phyloP scores from a whole-genome alignment of 495 filamentous ascomycete species.

The Cryomyces minteri region DNA sequence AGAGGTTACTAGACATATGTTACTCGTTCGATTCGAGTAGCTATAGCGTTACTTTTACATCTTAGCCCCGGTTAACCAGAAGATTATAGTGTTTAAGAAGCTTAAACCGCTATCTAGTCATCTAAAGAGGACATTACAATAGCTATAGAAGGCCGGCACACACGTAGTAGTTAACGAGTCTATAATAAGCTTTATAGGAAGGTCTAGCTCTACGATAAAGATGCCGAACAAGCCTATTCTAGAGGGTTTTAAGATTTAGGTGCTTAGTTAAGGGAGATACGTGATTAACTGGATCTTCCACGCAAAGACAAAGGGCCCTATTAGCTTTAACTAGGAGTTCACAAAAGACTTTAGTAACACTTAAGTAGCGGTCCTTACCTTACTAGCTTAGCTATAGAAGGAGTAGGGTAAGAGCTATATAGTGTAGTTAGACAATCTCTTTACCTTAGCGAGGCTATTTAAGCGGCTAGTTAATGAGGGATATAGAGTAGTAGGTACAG shows the following conservation, averaged over 20 bases:
- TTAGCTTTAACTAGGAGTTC: too few relatives aligned
- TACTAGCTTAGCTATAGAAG: too few relatives aligned
- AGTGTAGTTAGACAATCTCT: not conserved
- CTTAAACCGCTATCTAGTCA: not conserved
- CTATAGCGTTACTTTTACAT: not conserved
- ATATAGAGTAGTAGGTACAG: too few relatives aligned
- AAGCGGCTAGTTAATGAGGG: too few relatives aligned
- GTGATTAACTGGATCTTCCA: not conserved
- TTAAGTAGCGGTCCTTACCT: too few relatives aligned
- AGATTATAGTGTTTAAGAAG: not conserved
- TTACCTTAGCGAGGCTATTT: too few relatives aligned
- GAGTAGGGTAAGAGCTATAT: too few relatives aligned
- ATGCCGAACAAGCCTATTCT: conserved; percentile 1
- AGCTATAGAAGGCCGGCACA: not conserved
- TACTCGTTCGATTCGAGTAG: not conserved
- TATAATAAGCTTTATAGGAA: not conserved
- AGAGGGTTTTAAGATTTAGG: conserved; percentile 1
- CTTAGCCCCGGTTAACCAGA: not conserved
- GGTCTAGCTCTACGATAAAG: not conserved
- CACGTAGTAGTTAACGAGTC: conserved; percentile 1
- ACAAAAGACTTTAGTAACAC: too few relatives aligned
- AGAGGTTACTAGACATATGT: not conserved
- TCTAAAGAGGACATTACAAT: not conserved
- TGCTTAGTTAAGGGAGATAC: not conserved
- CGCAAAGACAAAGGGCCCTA: too few relatives aligned